Evolutionary conservation across 345 rosid genomes (phyloP), one percentile per base, ranked within the genome.

Genomic region (Aurinia saxatilis): DNA sequence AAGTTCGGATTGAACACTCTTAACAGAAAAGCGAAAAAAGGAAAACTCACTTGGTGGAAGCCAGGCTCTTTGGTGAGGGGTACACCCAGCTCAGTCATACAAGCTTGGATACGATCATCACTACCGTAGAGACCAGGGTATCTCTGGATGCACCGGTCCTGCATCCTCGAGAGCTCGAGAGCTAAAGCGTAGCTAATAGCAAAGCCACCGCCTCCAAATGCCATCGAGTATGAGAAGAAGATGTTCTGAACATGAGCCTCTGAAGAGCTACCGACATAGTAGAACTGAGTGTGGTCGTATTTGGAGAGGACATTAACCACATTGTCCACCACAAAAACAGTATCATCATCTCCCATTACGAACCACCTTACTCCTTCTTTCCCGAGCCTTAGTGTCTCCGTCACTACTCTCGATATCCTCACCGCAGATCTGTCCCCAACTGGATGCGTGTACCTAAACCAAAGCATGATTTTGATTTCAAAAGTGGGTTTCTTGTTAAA

Each of bases 321-420:
- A 65, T 87, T 85, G 8, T 87, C 90, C 19, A 75, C 84, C 9
- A 87, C 21, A 27, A 87, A 90, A 8, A 87, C 80, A 0, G 95
- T 87, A 27, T 90, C 97, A 9, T 90, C 95, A 12, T 90, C 95
- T 5, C 89, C 95, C 93, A 90, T 87, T 31, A 87, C 91, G 21
- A 85, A 87, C 97, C 91, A 87, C 54, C 91, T 63, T 10, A 87
- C 82, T 7, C 84, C 88, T 74, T 81, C 56, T 72, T 81, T 66
- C 8, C 88, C 89, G 5, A 89, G 71, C 68, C 79, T 67, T 27
- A 82, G 64, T 11, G 82, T 83, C 79, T 88, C 96, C 2, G 96
- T 83, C 10, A 91, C 87, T 25, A 88, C 80, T 61, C 92, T 40
- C 0, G 96, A 78, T 46, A 88, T 83, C 79, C 98, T 73, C 68